Base-by-base conservation (phyloP, 495 filamentous ascomycete genomes). In the Podospora pseudocomata region DNA sequence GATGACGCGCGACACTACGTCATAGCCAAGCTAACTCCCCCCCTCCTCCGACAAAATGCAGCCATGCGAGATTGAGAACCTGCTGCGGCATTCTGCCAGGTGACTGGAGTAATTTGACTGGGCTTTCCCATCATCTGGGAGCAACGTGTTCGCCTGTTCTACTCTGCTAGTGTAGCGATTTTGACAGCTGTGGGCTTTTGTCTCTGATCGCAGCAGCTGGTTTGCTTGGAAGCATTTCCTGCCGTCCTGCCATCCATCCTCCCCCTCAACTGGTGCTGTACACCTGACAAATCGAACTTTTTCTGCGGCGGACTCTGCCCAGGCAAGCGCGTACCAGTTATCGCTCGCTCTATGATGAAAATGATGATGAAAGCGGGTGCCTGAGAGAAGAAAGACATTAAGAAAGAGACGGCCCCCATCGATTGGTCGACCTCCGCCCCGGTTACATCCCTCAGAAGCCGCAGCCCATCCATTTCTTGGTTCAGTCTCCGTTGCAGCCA, bases 331-430 rank as follows among this genome's bases (percentile, higher is more conserved):
- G 39, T 55, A 34, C 53, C 60, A 39, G 60, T 65, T 13, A 49
- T 54, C 60, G 63, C 68, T 68, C 68, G 63, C 70, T 68, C 65
- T 65, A 72, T 74, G 69, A 75, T 73, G 74, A 73, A 76, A 71
- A 61, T 60, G 65, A 77, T 76, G 74, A 78, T 78, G 76, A 78
- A 76, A 73, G 67, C 66, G 58, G 69, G 64, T 71, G 73, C 66
- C 66, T 69, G 70, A 74, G 69, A 68, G 34, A 60, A 18, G 57
- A 58, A n/a, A 55, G 70, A 53, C 55, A 63, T 39, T 61, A 68
- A 65, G 69, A 71, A 62, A 63, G 67, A 49, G 30, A 55, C 19
- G 49, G 16, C 70, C 64, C 63, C 70, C 23, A 20, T 9, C 55
- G 20, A 58, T 58, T 58, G 55, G 55, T 26, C 18, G 55, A 26